Percentiles rank a stretch among this genome's conserved stretches.
phyloP scores from a whole-genome alignment of 345 rosid genomes.

The Murraya koenigii region DNA sequence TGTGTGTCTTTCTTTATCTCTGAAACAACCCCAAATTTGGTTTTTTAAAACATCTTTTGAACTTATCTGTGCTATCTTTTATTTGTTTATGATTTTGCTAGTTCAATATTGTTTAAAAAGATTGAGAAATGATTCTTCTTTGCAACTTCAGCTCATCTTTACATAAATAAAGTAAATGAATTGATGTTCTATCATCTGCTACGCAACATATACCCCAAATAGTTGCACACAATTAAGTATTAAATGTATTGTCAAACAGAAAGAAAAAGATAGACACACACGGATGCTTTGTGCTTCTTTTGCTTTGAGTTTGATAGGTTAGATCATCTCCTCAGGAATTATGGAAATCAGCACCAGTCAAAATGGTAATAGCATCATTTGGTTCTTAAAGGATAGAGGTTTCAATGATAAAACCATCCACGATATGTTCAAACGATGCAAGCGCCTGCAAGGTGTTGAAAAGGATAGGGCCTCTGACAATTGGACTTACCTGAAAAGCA shows the following conservation, averaged over 20 bases:
- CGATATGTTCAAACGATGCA: conserved; percentile 62
- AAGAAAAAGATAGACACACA: not conserved
- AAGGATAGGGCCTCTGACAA: conserved; percentile 64
- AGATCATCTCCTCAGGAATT: conserved; percentile 11
- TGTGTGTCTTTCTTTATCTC: not conserved
- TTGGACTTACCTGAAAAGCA: conserved; percentile 58
- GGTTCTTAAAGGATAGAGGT: conserved; percentile 69
- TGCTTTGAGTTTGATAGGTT: conserved; percentile 14
- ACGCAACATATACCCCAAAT: not conserved
- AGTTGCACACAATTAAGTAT: not conserved
- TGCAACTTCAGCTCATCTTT: not conserved
- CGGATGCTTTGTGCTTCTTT: not conserved
- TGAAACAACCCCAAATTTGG: not conserved
- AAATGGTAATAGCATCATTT: conserved; percentile 47
- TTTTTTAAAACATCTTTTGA: not conserved
- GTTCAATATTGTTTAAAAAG: not conserved
- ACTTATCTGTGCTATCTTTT: not conserved
- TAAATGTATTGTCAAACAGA: not conserved
- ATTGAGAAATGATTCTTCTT: not conserved
- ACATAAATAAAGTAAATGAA: too few relatives aligned
- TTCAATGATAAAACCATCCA: conserved; percentile 52
- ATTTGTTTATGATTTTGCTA: not conserved
- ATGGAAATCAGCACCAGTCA: conserved; percentile 49
- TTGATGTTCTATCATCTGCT: not conserved
- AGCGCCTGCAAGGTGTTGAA: conserved; percentile 53